Percentiles rank a stretch among this genome's conserved stretches.
phyloP scores from a whole-genome alignment of 2,329 filamentous ascomycete genomes.

The Coniochaeta ligniaria region DNA sequence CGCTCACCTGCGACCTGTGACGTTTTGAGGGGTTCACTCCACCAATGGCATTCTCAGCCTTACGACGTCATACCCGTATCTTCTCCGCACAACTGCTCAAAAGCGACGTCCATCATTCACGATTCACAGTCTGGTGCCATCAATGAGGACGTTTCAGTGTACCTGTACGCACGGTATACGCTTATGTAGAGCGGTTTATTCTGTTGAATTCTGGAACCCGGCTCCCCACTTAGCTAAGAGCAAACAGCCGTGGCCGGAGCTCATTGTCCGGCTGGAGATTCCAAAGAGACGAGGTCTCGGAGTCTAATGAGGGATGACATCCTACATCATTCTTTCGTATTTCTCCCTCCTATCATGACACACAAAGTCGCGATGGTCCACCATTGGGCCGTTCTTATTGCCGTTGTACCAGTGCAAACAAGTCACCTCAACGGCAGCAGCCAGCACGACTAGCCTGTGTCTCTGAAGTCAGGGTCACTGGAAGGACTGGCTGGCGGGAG shows the following conservation, averaged over 20 bases:
- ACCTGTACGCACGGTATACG: too few species aligned
- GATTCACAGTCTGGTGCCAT: neutral
- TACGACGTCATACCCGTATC: conserved; percentile 4
- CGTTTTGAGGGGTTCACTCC: neutral
- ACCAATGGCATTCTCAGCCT: neutral
- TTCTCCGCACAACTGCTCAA: neutral
- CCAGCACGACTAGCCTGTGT: too few species aligned
- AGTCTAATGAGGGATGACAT: neutral
- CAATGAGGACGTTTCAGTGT: too few species aligned
- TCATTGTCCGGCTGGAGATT: neutral
- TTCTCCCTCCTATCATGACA: neutral
- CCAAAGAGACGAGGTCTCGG: neutral
- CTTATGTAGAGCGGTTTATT: neutral
- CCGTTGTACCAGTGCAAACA: too few species aligned
- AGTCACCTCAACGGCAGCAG: too few species aligned
- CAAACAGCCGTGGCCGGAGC: neutral
- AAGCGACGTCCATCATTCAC: neutral
- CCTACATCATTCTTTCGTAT: neutral
- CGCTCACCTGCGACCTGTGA: neutral
- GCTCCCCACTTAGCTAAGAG: neutral
- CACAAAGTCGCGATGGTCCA: too few species aligned
- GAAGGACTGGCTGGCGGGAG: neutral
- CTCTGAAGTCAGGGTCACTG: too few species aligned
- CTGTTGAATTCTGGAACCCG: neutral
- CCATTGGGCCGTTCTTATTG: too few species aligned